A percentile compares a stretch with the other conserved stretches of the same genome.
These are phyloP conservation scores for Aspergillus bombycis DNA, from an alignment of 2,329 filamentous ascomycete genomes.

Conservation along the genomic window DNA sequence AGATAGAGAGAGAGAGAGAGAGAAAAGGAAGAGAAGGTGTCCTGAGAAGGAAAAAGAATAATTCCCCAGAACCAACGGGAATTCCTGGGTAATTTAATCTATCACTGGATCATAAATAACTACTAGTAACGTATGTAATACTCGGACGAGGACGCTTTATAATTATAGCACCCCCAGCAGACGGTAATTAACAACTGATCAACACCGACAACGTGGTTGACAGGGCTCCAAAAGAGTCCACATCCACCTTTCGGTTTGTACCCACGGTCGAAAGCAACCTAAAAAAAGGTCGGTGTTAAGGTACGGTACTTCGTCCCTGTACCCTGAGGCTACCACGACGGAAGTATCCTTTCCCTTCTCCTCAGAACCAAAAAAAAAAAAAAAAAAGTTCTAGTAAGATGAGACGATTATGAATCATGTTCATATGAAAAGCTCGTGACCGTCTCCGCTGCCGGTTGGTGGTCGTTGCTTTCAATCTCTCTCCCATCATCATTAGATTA, in stretches of 20 bases:
- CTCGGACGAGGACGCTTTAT: neutral
- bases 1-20: neutral
- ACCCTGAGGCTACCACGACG: neutral
- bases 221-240: conserved; percentile 23
- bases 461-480: neutral
- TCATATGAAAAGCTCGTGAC: neutral
- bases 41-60: neutral
- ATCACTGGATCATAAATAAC: neutral
- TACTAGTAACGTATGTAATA: neutral
- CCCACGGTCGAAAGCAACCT: conserved; percentile 12
- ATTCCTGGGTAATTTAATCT: neutral
- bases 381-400: neutral
- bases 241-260: conserved; percentile 15
- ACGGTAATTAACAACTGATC: conserved; percentile 12
- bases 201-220: conserved; percentile 32
- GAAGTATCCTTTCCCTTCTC: neutral
- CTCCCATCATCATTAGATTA: neutral
- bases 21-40: neutral
- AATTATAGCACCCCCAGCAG: neutral
- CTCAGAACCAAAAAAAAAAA: no score
- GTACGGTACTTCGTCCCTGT: neutral
- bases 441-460: neutral
- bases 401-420: neutral
- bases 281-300: neutral
- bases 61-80: neutral